Evolutionary conservation across 2,329 filamentous ascomycete species (phyloP).

Genomic region (Myotisia sp.): DNA sequence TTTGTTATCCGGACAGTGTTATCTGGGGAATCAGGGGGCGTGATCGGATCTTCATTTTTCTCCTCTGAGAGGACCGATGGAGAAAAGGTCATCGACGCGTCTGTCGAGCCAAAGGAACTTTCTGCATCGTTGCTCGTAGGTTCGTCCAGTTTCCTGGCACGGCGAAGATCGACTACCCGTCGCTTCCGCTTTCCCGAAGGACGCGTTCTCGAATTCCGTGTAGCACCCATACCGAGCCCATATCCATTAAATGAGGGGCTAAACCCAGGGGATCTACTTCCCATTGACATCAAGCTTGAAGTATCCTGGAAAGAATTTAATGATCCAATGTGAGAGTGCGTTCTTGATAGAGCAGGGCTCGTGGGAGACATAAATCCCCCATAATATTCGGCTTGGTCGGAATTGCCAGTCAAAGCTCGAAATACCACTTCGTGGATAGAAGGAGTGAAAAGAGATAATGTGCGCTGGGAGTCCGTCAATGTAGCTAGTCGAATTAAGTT

Average conservation of each 20-base stretch:
- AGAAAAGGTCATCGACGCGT: conserved; percentile 36
- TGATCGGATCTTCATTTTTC: conserved; percentile 40
- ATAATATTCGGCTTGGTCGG: conserved; percentile 51
- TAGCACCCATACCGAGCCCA: conserved; percentile 27
- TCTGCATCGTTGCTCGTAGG: conserved; percentile 30
- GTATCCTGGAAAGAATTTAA: conserved; percentile 63
- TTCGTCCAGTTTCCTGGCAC: conserved; percentile 28
- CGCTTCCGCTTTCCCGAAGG: conserved; percentile 36
- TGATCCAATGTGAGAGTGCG: conserved; percentile 45
- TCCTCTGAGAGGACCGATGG: conserved; percentile 48
- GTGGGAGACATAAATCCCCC: conserved; percentile 26
- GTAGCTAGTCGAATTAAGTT: conserved; percentile 72
- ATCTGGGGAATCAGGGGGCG: conserved; percentile 37
- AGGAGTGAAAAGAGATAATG: conserved; percentile 79
- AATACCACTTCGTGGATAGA: conserved; percentile 83
- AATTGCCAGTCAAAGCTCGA: conserved; percentile 73
- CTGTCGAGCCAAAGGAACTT: conserved; percentile 26
- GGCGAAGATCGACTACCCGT: conserved; percentile 35
- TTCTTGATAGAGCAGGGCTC: conserved; percentile 44
- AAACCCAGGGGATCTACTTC: conserved; percentile 39
- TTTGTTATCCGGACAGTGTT: conserved; percentile 9
- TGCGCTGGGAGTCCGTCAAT: conserved; percentile 76
- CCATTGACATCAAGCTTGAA: too few relatives aligned
- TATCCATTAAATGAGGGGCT: conserved; percentile 26
- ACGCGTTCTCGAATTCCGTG: conserved; percentile 32